A percentile compares a stretch with the other conserved stretches of the same genome.
These are phyloP conservation scores for Amaranthus cruentus DNA, from an alignment of 148 eudicot species.

Conservation along the genomic window DNA sequence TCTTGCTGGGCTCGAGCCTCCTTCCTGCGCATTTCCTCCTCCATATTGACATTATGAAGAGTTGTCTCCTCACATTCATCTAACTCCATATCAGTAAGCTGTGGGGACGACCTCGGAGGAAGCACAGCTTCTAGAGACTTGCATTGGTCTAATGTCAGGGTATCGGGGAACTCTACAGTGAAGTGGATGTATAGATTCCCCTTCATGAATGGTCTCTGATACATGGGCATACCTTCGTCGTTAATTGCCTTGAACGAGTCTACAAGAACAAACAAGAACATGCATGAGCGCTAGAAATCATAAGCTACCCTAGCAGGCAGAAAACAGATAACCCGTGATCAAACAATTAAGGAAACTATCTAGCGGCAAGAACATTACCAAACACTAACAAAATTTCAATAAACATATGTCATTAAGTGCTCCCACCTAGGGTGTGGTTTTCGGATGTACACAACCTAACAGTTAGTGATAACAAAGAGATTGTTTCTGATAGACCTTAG, in stretches of 20 bases:
- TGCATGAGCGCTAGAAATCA: neutral
- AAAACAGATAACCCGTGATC: too few species aligned
- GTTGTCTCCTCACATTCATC: conserved; percentile 80
- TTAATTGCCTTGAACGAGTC: conserved; percentile 68
- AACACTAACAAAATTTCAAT: too few species aligned
- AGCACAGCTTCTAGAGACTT: conserved; percentile 49
- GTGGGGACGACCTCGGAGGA: conserved; percentile 37
- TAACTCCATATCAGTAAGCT: conserved; percentile 58
- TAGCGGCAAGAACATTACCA: too few species aligned
- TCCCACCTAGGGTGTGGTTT: neutral
- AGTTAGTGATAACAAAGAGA: too few species aligned
- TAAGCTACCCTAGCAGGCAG: neutral
- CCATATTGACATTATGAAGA: conserved; percentile 60
- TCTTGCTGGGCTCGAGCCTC: conserved; percentile 54
- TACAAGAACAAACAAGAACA: conserved; percentile 14
- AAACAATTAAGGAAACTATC: neutral
- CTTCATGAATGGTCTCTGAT: conserved; percentile 77
- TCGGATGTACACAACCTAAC: neutral
- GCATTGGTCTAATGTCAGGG: conserved; percentile 41
- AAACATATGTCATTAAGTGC: neutral
- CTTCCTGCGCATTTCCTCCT: conserved; percentile 69
- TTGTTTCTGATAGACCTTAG: too few species aligned
- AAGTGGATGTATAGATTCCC: conserved; percentile 72
- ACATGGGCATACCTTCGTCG: conserved; percentile 76
- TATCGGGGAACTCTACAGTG: conserved; percentile 61